phyloP scores from a whole-genome alignment of 164 flowering plant genomes.

The Warburgia ugandensis region DNA sequence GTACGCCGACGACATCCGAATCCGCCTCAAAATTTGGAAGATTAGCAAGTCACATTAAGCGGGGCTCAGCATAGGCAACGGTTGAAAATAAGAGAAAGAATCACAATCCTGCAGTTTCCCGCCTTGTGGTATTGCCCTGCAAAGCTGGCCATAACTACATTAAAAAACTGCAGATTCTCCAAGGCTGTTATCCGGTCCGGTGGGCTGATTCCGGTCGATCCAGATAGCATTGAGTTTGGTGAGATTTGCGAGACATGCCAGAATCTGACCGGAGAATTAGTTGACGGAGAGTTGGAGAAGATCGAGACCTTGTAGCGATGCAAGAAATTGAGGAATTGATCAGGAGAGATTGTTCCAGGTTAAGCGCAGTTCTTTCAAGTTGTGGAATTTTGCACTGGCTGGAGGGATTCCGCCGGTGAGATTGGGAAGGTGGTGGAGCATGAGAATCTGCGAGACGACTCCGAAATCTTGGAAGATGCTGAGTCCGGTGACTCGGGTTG shows the following conservation, averaged over 20 bases:
- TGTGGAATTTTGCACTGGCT: too few relatives aligned
- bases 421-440: too few relatives aligned
- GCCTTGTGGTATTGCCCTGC: constrained; percentile 28
- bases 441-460: too few relatives aligned
- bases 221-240: constrained; percentile 30
- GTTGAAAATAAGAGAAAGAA: constrained; percentile 14
- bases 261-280: constrained; percentile 52
- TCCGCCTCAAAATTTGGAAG: too few relatives aligned
- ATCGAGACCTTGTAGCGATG: constrained; percentile 2
- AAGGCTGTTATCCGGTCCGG: constrained; percentile 29
- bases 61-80: constrained; percentile 27
- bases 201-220: constrained; percentile 50
- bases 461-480: too few relatives aligned
- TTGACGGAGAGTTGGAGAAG: constrained; percentile 33
- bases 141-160: constrained; percentile 31
- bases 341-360: too few relatives aligned
- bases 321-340: too few relatives aligned
- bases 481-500: too few relatives aligned
- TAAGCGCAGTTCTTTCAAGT: too few relatives aligned
- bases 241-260: constrained; percentile 32
- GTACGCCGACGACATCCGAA: too few relatives aligned
- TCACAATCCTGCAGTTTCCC: constrained; percentile 15
- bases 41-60: constrained; percentile 2
- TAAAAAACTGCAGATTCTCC: constrained; percentile 15
- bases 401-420: too few relatives aligned